Evolutionary conservation across 75 land plant genomes (phyloP), one percentile per base, ranked within the genome.

Genomic region (Pinus tabuliformis): DNA sequence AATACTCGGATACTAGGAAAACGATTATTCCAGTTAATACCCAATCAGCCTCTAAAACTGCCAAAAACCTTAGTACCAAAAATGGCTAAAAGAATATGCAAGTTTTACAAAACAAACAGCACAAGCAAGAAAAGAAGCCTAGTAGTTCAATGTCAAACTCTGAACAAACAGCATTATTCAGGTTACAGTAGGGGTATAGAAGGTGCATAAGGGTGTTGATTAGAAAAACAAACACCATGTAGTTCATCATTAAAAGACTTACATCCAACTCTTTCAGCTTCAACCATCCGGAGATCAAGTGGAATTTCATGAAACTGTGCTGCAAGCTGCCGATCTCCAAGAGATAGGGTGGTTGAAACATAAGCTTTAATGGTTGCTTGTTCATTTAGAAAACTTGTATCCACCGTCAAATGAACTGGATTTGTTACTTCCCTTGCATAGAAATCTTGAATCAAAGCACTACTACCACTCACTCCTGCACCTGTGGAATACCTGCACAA

Each of bases 191-290:
- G 33, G 8, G 15, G 11, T 22, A 5, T n/a, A 1, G 3, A 8
- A 57, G 20, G n/a, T 28, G 14, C 42, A 76, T 9, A 57, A 13
- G 6, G 2, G n/a, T 36, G 70, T 24, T 76, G 5, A 21, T 12
- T 15, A 30, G 15, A 52, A 3, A 74, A 56, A 59, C 52, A 33
- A 37, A 76, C 14, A 64, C 18, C 9, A 45, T n/a, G 42, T 0
- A 39, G 71, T 42, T 33, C 20, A 24, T 6, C 33, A 49, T 6
- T 39, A 57, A 76, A n/a, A 54, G 17, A 80, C 95, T 30, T 97
- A 97, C 99, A 95, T 80, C 99, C 99, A 83, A 97, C 82, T 75
- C 92, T 77, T 77, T 95, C 99, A 65, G 98, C 99, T 78, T 97
- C 99, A 65, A 91, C 64, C 94, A 97, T 87, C n/a, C 93, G 92